These are phyloP conservation scores for Citrus unshiu DNA, from an alignment of 345 rosid genomes.

Conservation along the genomic window DNA sequence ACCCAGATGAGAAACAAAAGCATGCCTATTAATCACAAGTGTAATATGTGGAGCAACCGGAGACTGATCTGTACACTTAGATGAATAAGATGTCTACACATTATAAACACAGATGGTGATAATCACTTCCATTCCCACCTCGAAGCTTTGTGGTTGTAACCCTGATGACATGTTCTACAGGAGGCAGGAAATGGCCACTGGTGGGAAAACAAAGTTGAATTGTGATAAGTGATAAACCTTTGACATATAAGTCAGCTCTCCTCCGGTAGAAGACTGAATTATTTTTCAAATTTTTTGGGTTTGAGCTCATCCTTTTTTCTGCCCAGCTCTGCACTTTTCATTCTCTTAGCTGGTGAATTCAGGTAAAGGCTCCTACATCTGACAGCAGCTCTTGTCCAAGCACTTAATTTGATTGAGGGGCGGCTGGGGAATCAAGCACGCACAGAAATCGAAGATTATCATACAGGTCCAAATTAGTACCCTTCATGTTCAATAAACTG, in stretches of 20 bases:
- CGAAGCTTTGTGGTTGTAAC: not conserved
- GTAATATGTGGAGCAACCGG: too few species aligned
- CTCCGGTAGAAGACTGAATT: too few species aligned
- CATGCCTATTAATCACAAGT: too few species aligned
- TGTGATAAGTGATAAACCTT: not conserved
- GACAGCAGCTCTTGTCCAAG: too few species aligned
- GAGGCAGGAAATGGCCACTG: too few species aligned
- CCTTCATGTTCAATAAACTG: not conserved
- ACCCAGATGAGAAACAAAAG: too few species aligned
- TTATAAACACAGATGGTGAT: not conserved
- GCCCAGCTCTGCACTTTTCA: not conserved
- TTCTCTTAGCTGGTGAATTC: not conserved
- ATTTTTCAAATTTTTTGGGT: too few species aligned
- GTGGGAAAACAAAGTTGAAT: too few species aligned
- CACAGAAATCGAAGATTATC: not conserved
- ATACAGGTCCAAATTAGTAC: not conserved
- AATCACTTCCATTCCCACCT: not conserved
- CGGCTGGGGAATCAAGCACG: not conserved
- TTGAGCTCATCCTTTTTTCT: not conserved
- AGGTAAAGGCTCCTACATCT: not conserved
- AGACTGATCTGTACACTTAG: not conserved
- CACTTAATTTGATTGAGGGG: not conserved
- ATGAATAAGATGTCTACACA: not conserved
- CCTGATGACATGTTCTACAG: not conserved
- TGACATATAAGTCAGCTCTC: not conserved